Evolutionary conservation across 2,329 filamentous ascomycete genomes (phyloP).

Genomic region (Fusarium newnesense): DNA sequence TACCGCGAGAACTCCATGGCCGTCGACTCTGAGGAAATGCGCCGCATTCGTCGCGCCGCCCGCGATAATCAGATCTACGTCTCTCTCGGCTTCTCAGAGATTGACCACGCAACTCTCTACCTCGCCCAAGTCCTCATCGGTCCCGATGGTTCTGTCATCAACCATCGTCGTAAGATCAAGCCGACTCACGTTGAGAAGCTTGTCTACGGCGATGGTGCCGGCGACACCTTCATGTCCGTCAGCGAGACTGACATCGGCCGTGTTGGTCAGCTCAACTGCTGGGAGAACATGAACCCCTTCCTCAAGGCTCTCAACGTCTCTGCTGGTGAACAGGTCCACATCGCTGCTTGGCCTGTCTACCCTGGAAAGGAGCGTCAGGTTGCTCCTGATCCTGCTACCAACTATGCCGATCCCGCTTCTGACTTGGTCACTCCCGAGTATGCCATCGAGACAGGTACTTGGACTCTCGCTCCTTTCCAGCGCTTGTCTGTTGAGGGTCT

Average conservation of each 20-base stretch:
- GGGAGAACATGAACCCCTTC: slow-evolving; percentile 59
- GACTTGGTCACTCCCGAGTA: slow-evolving; percentile 43
- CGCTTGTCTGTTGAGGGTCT: slow-evolving; percentile 39
- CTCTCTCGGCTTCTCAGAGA: slow-evolving; percentile 62
- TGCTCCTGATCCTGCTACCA: slow-evolving; percentile 40
- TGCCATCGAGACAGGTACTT: slow-evolving; percentile 42
- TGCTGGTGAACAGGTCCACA: slow-evolving; percentile 44
- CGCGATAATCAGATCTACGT: slow-evolving; percentile 57
- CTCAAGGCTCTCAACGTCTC: slow-evolving; percentile 44
- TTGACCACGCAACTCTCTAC: slow-evolving; percentile 57
- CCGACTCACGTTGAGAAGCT: slow-evolving; percentile 60
- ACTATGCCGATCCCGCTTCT: slow-evolving; percentile 40
- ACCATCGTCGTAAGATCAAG: slow-evolving; percentile 62
- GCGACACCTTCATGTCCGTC: slow-evolving; percentile 61
- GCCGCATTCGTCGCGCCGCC: slow-evolving; percentile 52
- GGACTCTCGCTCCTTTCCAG: slow-evolving; percentile 43
- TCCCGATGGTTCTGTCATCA: slow-evolving; percentile 55
- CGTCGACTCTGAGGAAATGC: slow-evolving; percentile 56
- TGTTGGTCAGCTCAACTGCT: slow-evolving; percentile 65
- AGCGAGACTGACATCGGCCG: slow-evolving; percentile 61
- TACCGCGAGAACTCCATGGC: slow-evolving; percentile 53
- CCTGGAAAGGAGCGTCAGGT: slow-evolving; percentile 37
- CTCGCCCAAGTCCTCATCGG: slow-evolving; percentile 64
- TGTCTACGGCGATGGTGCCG: slow-evolving; percentile 66
- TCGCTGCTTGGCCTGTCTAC: slow-evolving; percentile 46